These are phyloP conservation scores for Malus asiatica DNA, from an alignment of 306 rosid species.

Conservation along the genomic window DNA sequence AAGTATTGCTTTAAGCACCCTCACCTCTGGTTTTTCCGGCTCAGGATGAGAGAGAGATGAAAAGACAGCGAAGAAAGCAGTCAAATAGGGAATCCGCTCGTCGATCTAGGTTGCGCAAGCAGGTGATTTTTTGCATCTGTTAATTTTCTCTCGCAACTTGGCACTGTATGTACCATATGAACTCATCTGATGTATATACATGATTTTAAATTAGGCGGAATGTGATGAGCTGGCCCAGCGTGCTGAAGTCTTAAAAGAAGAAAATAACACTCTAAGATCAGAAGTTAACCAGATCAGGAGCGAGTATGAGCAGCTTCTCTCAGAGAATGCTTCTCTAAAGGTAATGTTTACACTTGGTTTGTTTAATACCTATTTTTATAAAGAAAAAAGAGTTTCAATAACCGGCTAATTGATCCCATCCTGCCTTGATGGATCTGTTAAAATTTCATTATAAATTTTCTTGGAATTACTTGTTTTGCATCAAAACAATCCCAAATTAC, in stretches of 20 bases:
- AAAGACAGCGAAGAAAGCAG: constrained; percentile 92
- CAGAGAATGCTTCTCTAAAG: constrained; percentile 86
- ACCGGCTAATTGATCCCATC: not conserved
- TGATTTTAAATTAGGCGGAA: constrained; percentile 61
- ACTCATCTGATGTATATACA: not conserved
- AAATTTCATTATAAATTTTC: not conserved
- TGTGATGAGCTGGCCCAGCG: constrained; percentile 92
- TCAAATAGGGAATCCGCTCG: constrained; percentile 99
- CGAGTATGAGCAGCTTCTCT: constrained; percentile 76
- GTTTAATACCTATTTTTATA: not conserved
- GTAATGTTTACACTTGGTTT: constrained; percentile 21
- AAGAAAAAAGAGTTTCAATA: not conserved
- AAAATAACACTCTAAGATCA: constrained; percentile 69
- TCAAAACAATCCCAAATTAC: not conserved
- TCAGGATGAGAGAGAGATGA: constrained; percentile 95
- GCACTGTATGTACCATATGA: constrained; percentile 9
- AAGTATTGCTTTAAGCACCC: not conserved
- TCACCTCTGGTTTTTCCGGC: constrained; percentile 10
- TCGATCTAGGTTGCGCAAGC: constrained; percentile 94
- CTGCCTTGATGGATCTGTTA: not conserved
- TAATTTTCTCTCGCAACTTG: constrained; percentile 10
- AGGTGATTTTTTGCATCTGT: constrained; percentile 39
- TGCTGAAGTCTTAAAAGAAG: constrained; percentile 82
- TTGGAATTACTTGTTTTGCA: not conserved
- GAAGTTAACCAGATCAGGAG: constrained; percentile 79